Evolutionary conservation across 2,329 filamentous ascomycete genomes (phyloP).

Genomic region (Monosporascus sp.): DNA sequence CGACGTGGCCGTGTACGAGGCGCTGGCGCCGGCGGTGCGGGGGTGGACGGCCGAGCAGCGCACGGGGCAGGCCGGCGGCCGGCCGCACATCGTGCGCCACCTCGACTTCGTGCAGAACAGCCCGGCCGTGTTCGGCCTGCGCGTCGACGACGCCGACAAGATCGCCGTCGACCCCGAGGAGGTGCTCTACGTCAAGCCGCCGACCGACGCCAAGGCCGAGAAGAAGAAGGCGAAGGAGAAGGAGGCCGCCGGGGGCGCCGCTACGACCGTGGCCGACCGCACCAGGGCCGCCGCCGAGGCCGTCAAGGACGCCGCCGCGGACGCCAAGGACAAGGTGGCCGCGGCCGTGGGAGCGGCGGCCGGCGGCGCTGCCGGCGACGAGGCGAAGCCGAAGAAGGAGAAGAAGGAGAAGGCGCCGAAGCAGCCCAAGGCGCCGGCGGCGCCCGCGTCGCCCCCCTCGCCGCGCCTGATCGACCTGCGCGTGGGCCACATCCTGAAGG

Average conservation of each 20-base stretch:
- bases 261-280: constrained; percentile 49
- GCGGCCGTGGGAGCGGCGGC: constrained; percentile 43
- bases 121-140: constrained; percentile 65
- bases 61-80: constrained; percentile 79
- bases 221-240: constrained; percentile 97
- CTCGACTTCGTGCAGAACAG: constrained; percentile 90
- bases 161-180: constrained; percentile 72
- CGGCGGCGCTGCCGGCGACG: constrained; percentile 33
- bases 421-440: constrained; percentile 60
- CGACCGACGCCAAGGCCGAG: constrained; percentile 86
- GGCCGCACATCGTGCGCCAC: constrained; percentile 85
- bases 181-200: constrained; percentile 81
- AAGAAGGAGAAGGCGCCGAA: constrained; percentile 88
- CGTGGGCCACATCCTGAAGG: constrained; percentile 95
- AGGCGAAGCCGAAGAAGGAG: constrained; percentile 63
- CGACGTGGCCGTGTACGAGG: constrained; percentile 77
- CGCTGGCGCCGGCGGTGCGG: constrained; percentile 70
- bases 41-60: constrained; percentile 80
- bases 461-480: constrained; percentile 89
- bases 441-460: constrained; percentile 65
- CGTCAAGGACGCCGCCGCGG: constrained; percentile 45
- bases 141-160: constrained; percentile 67
- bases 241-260: constrained; percentile 51
- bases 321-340: constrained; percentile 50
- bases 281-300: constrained; percentile 56